Base-by-base conservation (phyloP, 768 basidiomycete species). In the Steccherinum ochraceum region DNA sequence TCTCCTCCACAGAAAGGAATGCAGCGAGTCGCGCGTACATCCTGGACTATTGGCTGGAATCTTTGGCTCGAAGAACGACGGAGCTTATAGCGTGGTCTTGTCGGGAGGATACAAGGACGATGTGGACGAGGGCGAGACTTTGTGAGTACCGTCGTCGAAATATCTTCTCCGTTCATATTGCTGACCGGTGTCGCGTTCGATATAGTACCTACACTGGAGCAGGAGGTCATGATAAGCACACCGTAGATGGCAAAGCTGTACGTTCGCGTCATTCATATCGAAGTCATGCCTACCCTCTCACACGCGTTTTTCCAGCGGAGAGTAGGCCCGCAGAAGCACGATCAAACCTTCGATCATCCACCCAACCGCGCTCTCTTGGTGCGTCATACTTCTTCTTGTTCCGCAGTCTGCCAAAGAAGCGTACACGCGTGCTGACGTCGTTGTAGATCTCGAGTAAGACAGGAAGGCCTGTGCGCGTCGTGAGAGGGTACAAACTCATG, bases 381-480 rank as follows among this genome's bases (percentile, higher is more conserved):
- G n/a, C n/a, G n/a, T n/a, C n/a, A n/a, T n/a, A n/a, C n/a, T n/a
- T n/a, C n/a, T n/a, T n/a, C n/a, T n/a, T n/a, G n/a, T n/a, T n/a
- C n/a, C n/a, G n/a, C n/a, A n/a, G n/a, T n/a, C n/a, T n/a, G n/a
- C n/a, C n/a, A n/a, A n/a, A n/a, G n/a, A n/a, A n/a, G n/a, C n/a
- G n/a, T n/a, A n/a, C n/a, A n/a, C n/a, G n/a, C n/a, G n/a, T n/a
- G n/a, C n/a, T n/a, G n/a, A n/a, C n/a, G n/a, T n/a, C n/a, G n/a
- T n/a, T n/a, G n/a, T n/a, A n/a, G n/a, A n/a, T n/a, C n/a, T n/a
- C n/a, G n/a, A 78, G 74, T n/a, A 81, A 93, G 61, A 90, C 86
- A 0, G 78, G 76, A 53, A 87, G 86, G 55, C 92, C 92, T 13
- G 75, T 96, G 24, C 77, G 93, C 16, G 93, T 96, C 2, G 84